These are phyloP conservation scores for Penicillium bialowiezense DNA, from an alignment of 495 filamentous ascomycete species.

Conservation along the genomic window DNA sequence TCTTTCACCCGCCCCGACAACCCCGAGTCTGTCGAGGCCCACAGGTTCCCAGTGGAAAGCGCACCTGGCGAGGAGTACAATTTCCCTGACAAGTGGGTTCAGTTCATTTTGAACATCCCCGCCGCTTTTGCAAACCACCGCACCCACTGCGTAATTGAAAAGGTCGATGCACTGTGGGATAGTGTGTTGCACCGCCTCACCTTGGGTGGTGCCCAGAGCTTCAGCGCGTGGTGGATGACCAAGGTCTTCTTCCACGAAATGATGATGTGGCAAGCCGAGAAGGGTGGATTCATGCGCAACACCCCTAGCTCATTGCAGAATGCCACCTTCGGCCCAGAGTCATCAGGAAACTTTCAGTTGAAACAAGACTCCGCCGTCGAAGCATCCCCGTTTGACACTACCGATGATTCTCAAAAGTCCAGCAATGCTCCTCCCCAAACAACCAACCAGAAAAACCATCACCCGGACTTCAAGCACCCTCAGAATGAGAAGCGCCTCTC, in stretches of 20 bases:
- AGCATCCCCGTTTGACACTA: constrained; percentile 10
- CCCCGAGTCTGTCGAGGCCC: constrained; percentile 34
- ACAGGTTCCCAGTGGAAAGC: constrained; percentile 34
- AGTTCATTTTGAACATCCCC: constrained; percentile 74
- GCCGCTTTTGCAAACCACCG: constrained; percentile 68
- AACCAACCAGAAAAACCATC: constrained; percentile 11
- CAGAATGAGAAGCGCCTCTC: constrained; percentile 20
- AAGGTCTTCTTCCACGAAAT: constrained; percentile 97
- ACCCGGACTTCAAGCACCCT: constrained; percentile 20
- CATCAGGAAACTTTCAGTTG: constrained; percentile 22
- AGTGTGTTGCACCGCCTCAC: constrained; percentile 55
- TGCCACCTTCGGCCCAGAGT: constrained; percentile 33
- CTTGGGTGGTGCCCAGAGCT: constrained; percentile 76
- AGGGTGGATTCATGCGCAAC: constrained; percentile 83
- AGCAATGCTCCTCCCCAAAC: constrained; percentile 5
- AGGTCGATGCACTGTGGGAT: constrained; percentile 45
- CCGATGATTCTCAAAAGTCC: constrained; percentile 11
- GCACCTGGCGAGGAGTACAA: constrained; percentile 50
- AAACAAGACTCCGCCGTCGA: constrained; percentile 14
- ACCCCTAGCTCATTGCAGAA: constrained; percentile 44
- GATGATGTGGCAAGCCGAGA: constrained; percentile 86
- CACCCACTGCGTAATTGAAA: constrained; percentile 52
- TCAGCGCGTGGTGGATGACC: constrained; percentile 96
- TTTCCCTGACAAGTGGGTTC: constrained; percentile 81
- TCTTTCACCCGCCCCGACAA: constrained; percentile 44